phyloP scores from a whole-genome alignment of 805 yeast genomes.

The Schwanniomyces vanrijiae region DNA sequence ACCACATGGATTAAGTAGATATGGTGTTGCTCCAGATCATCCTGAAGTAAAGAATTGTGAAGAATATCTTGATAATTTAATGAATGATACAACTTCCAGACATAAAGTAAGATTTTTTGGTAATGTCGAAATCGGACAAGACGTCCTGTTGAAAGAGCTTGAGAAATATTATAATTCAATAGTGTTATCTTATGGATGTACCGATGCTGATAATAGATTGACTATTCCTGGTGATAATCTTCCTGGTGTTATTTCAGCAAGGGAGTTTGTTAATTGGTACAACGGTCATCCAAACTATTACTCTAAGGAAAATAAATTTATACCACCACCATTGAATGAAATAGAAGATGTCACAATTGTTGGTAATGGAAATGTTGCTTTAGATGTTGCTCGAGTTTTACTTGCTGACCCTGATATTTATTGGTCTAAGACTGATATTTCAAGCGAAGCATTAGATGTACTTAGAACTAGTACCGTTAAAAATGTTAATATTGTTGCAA shows the following conservation, averaged over 20 bases:
- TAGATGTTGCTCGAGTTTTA: constrained; percentile 83
- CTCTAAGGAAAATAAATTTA: constrained; percentile 27
- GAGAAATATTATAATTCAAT: constrained; percentile 65
- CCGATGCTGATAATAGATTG: constrained; percentile 52
- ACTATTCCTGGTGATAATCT: constrained; percentile 60
- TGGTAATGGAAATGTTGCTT: constrained; percentile 97
- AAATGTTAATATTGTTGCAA: constrained; percentile 71
- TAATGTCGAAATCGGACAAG: constrained; percentile 66
- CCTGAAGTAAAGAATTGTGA: constrained; percentile 90
- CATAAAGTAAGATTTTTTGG: constrained; percentile 57
- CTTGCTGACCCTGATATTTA: constrained; percentile 54
- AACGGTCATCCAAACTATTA: constrained; percentile 76
- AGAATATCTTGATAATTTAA: constrained; percentile 63
- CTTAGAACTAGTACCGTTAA: constrained; percentile 56
- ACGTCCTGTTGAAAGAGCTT: constrained; percentile 52
- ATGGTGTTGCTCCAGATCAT: constrained; percentile 99
- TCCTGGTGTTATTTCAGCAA: constrained; percentile 74
- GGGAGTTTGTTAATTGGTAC: constrained; percentile 94
- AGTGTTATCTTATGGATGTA: constrained; percentile 81
- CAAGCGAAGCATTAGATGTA: constrained; percentile 55
- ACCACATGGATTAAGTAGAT: constrained; percentile 88
- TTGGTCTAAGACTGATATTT: constrained; percentile 74
- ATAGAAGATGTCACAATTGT: constrained; percentile 71
- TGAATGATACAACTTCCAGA: constrained; percentile 14
- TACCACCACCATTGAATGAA: constrained; percentile 56